phyloP scores from a whole-genome alignment of 2,329 filamentous ascomycete species.

The Neonectria magnoliae region DNA sequence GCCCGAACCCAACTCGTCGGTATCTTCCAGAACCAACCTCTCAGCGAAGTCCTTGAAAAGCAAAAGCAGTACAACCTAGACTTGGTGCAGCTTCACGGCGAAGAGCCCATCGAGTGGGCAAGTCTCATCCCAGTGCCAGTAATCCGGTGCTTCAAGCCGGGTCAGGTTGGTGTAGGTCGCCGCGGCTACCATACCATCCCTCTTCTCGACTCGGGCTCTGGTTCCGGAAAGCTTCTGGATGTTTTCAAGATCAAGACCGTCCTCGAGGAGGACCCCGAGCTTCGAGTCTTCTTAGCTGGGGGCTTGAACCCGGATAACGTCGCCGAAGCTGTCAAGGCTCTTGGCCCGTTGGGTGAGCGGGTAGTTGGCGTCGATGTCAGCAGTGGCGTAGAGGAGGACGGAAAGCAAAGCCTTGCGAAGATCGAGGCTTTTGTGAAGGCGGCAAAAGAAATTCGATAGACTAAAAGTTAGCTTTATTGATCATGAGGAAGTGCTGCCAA shows the following conservation, averaged over 20 bases:
- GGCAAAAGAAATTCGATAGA: conserved; percentile 70
- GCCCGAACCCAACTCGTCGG: conserved; percentile 83
- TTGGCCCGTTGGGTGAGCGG: conserved; percentile 68
- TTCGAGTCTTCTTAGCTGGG: conserved; percentile 84
- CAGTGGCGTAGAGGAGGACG: conserved; percentile 89
- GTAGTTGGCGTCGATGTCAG: conserved; percentile 91
- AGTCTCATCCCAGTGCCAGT: conserved; percentile 90
- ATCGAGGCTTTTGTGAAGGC: conserved; percentile 83
- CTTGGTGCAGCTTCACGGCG: conserved; percentile 90
- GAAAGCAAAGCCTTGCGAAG: conserved; percentile 81
- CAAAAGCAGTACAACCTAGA: conserved; percentile 82
- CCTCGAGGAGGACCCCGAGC: conserved; percentile 73
- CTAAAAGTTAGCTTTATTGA: background rate
- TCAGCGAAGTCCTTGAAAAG: conserved; percentile 82
- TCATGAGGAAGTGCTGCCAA: background rate
- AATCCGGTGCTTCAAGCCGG: conserved; percentile 84
- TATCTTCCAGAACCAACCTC: conserved; percentile 91
- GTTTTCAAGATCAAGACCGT: conserved; percentile 72
- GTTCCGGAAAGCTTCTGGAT: conserved; percentile 83
- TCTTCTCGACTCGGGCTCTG: conserved; percentile 86
- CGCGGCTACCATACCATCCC: conserved; percentile 86
- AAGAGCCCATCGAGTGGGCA: conserved; percentile 93
- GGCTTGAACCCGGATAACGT: conserved; percentile 87
- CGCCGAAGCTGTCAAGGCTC: conserved; percentile 66
- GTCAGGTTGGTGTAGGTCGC: conserved; percentile 74